These are phyloP conservation scores for Dactylonectria estremocensis DNA, from an alignment of 2,329 filamentous ascomycete genomes.

Conservation along the genomic window DNA sequence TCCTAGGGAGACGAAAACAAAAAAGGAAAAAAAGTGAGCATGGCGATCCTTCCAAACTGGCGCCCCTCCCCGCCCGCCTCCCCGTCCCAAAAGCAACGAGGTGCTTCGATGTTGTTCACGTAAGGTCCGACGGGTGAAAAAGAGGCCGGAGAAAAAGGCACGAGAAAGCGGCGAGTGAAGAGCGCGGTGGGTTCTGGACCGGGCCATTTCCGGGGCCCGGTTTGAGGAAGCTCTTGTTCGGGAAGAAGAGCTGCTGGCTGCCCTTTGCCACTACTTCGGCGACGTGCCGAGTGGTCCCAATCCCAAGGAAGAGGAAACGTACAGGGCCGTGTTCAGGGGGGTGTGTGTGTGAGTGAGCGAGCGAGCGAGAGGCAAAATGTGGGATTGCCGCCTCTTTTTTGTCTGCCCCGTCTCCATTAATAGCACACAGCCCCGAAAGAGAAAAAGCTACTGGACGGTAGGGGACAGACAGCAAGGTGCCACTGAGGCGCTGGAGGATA, in stretches of 20 bases:
- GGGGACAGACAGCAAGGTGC: too few species aligned
- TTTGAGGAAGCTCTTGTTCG: too few species aligned
- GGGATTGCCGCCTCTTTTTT: not conserved
- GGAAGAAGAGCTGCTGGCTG: too few species aligned
- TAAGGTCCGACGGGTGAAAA: not conserved
- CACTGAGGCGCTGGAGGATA: too few species aligned
- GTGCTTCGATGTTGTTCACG: not conserved
- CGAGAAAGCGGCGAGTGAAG: not conserved
- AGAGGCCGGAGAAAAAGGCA: not conserved
- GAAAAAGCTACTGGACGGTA: too few species aligned
- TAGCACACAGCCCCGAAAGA: too few species aligned
- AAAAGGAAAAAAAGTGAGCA: too few species aligned
- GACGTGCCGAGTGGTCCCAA: conserved; percentile 27
- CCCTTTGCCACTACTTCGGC: conserved; percentile 26
- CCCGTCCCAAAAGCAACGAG: not conserved
- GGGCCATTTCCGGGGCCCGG: conserved; percentile 41
- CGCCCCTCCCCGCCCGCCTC: too few species aligned
- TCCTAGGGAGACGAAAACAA: too few species aligned
- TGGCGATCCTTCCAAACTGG: too few species aligned
- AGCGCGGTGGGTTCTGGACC: conserved; percentile 38
- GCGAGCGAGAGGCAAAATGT: not conserved
- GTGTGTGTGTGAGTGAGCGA: too few species aligned
- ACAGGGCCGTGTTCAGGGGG: not conserved
- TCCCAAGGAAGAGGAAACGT: not conserved
- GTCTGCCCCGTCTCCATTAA: too few species aligned